These are phyloP conservation scores for Starmera pachycereana DNA, from an alignment of 805 yeast species.

Conservation along the genomic window DNA sequence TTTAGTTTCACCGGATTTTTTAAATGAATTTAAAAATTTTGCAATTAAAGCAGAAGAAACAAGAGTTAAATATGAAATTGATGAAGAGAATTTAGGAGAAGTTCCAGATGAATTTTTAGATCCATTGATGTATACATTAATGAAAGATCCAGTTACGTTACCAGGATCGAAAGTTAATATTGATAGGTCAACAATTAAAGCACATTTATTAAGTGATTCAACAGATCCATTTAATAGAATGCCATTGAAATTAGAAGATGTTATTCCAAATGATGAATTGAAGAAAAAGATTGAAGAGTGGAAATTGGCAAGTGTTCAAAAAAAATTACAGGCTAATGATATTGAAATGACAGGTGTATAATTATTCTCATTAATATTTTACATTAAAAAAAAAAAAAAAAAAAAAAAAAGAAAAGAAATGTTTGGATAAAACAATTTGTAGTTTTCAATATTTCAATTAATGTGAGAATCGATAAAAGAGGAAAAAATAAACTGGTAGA, in stretches of 20 bases:
- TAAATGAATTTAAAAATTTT: slow-evolving; percentile 42
- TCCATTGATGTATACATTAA: slow-evolving; percentile 90
- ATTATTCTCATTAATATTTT: too few species aligned
- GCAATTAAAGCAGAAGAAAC: slow-evolving; percentile 55
- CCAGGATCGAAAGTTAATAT: slow-evolving; percentile 81
- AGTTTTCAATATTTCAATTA: too few species aligned
- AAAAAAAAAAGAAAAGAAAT: too few species aligned
- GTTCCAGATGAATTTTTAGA: slow-evolving; percentile 94
- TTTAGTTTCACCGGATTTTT: slow-evolving; percentile 44
- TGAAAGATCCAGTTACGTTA: slow-evolving; percentile 93
- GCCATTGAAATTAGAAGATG: slow-evolving; percentile 86
- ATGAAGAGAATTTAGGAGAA: slow-evolving; percentile 83
- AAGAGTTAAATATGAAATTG: slow-evolving; percentile 58
- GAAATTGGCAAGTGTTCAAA: slow-evolving; percentile 3
- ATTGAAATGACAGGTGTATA: slow-evolving; percentile 9
- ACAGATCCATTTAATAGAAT: slow-evolving; percentile 96
- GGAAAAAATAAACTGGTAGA: too few species aligned
- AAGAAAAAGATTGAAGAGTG: slow-evolving; percentile 47
- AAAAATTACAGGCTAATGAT: slow-evolving; percentile 7
- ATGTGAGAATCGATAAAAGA: too few species aligned
- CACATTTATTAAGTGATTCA: slow-evolving; percentile 87
- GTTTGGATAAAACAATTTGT: too few species aligned
- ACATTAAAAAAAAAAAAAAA: too few species aligned
- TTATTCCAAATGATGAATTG: slow-evolving; percentile 65
- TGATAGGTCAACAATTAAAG: slow-evolving; percentile 85